Percentiles rank a stretch among this genome's conserved stretches.
These are phyloP conservation scores for Choanephora cucurbitarum DNA, from an alignment of 371 early-diverging fungal species.

Conservation along the genomic window DNA sequence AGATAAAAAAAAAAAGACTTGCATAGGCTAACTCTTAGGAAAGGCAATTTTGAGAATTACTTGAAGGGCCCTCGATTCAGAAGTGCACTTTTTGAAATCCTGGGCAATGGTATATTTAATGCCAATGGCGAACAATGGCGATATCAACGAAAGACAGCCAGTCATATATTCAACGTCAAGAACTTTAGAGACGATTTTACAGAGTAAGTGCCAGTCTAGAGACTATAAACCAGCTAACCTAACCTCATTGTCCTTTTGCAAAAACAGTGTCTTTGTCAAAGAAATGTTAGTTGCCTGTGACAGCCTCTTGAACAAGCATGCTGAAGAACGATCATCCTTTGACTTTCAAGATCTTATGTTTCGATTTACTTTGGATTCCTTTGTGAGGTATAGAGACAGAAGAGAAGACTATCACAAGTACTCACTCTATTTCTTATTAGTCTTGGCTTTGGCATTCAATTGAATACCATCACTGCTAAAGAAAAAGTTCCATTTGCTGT, in stretches of 20 bases:
- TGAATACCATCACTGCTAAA: conserved; percentile 23
- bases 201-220: conserved; percentile 38
- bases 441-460: conserved; percentile 44
- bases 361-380: conserved; percentile 58
- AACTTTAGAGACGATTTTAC: conserved; percentile 72
- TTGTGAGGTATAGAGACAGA: conserved; percentile 42
- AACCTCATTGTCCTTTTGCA: too few species aligned
- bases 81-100: conserved; percentile 37
- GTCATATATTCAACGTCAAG: conserved; percentile 70
- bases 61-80: conserved; percentile 52
- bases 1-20: too few species aligned
- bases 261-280: conserved; percentile 55
- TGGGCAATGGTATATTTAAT: conserved; percentile 79
- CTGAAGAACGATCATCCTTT: conserved; percentile 20
- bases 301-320: conserved; percentile 32
- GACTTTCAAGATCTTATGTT: conserved; percentile 51
- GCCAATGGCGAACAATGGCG: conserved; percentile 69
- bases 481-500: conserved; percentile 49
- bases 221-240: too few species aligned
- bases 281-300: conserved; percentile 34
- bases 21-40: too few species aligned
- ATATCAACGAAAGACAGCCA: conserved; percentile 68
- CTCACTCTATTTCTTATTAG: conserved; percentile 14
- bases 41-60: conserved; percentile 64
- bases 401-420: neutral